Evolutionary conservation across 2,329 filamentous ascomycete species (phyloP), one percentile per base, ranked within the genome.

Genomic region (Ceratocystis albifundus): DNA sequence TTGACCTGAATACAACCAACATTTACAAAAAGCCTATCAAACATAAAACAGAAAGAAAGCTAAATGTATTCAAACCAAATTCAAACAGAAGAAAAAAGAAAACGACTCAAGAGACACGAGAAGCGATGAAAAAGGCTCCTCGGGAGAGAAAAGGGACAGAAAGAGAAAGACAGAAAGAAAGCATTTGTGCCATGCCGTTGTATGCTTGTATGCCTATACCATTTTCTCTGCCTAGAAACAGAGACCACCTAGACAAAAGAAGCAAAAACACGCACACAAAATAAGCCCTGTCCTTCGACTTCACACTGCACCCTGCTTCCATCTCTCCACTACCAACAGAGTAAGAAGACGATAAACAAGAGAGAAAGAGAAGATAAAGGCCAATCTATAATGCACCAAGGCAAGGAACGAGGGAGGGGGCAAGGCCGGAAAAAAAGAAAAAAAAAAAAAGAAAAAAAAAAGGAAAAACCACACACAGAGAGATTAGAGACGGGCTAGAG

Each of bases 51-150:
- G 36, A 62, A 61, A 22, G 22, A 65, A 59, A 53, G 30, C 57
- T 28, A 68, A 66, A 63, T 44, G 61, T 45, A 66, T 61, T 36
- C 17, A 61, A 67, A 50, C 62, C 25, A 30, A 64, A 45, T 44
- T 48, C 36, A 28, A 50, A 25, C 45, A 45, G 50, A 55, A 22
- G 55, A 62, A 48, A 48, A 12, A 62, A 48, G 36, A 12, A 61
- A 41, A 64, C 46, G 45, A 59, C 63, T 28, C 25, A 61, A n/a
- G 20, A 48, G 46, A 48, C 46, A n/a, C 10, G 46, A 22, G 46
- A 22, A 22, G 46, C 17, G 6, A 48, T 22, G 20, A 22, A 48
- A 22, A 48, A n/a, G 20, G n/a, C n/a, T 6, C 5, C 17, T 8
- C 5, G n/a, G 46, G 46, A 20, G 20, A 48, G 17, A 22, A 22